These are phyloP conservation scores for Nicotiana paniculata DNA, from an alignment of 257 asterid species.

Conservation along the genomic window DNA sequence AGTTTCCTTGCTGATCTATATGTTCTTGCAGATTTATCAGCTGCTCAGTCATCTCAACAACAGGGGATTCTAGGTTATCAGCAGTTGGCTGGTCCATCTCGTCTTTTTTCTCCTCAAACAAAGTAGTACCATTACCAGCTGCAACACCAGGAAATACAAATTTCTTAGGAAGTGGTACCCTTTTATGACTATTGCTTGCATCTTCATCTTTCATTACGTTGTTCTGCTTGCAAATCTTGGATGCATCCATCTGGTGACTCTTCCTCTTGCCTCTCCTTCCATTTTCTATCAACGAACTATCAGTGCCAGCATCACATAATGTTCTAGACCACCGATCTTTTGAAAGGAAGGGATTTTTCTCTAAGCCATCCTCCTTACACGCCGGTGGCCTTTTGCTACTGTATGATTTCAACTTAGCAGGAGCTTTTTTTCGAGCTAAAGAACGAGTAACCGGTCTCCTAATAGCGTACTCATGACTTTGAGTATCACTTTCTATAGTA, in stretches of 20 bases:
- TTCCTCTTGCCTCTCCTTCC: constrained; percentile 31
- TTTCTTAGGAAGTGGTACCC: constrained; percentile 31
- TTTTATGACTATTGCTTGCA: constrained; percentile 26
- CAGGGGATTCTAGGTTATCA: constrained; percentile 27
- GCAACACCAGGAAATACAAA: constrained; percentile 21
- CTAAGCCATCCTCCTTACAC: constrained; percentile 26
- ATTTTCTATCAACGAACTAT: constrained; percentile 32
- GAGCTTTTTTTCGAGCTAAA: constrained; percentile 38
- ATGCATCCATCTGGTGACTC: constrained; percentile 26
- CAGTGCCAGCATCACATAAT: constrained; percentile 28
- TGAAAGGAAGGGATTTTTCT: constrained; percentile 27
- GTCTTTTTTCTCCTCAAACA: constrained; percentile 26
- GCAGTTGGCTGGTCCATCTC: constrained; percentile 26
- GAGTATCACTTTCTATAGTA: constrained; percentile 78
- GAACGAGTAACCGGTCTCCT: constrained; percentile 52
- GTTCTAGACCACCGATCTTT: constrained; percentile 37
- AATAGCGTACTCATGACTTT: constrained; percentile 23
- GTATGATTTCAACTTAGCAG: constrained; percentile 24
- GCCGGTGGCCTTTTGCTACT: constrained; percentile 28
- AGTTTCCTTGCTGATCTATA: constrained; percentile 26
- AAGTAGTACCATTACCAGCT: constrained; percentile 23
- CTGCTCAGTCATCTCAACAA: constrained; percentile 28
- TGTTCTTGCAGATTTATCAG: constrained; percentile 25
- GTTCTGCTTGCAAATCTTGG: constrained; percentile 23
- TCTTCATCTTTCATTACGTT: constrained; percentile 32